Percentiles rank a stretch among this genome's conserved stretches.
These are phyloP conservation scores for Puccinia coronata DNA, from an alignment of 1,284 basidiomycete species.

Conservation along the genomic window DNA sequence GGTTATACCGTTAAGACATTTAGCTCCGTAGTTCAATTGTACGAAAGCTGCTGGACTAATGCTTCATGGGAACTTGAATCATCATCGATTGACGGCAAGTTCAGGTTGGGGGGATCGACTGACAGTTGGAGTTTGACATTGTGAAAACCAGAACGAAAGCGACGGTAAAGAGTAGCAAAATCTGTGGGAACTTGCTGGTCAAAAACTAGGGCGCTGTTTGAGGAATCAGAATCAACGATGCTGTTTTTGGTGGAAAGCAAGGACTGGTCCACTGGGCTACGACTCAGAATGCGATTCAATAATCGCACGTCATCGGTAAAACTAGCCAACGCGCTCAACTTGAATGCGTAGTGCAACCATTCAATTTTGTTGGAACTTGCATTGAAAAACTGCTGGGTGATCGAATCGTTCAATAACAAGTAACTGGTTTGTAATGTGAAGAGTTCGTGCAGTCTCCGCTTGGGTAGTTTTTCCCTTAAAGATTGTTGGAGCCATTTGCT, in stretches of 20 bases:
- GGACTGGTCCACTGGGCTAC: constrained; percentile 36
- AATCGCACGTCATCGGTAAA: constrained; percentile 55
- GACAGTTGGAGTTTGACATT: constrained; percentile 1
- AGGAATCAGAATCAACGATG: not conserved
- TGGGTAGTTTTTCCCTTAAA: constrained; percentile 20
- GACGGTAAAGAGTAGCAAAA: constrained; percentile 6
- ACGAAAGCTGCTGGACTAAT: not conserved
- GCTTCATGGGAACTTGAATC: not conserved
- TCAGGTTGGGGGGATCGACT: not conserved
- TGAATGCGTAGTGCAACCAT: constrained; percentile 53
- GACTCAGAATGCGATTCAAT: constrained; percentile 51
- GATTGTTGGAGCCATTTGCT: constrained; percentile 10
- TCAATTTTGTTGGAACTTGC: constrained; percentile 49
- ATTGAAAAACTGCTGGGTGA: constrained; percentile 41
- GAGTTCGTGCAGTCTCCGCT: constrained; percentile 50
- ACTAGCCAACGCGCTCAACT: constrained; percentile 54
- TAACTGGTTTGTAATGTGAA: constrained; percentile 53
- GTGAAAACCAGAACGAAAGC: constrained; percentile 1
- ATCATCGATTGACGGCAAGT: not conserved
- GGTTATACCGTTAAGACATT: not conserved
- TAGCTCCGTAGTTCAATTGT: not conserved
- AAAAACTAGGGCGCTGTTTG: constrained; percentile 1
- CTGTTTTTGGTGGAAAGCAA: not conserved
- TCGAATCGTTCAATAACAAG: constrained; percentile 51
- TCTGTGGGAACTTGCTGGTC: not conserved